phyloP scores from a whole-genome alignment of 306 rosid genomes.

The Cicer chorassanicum region DNA sequence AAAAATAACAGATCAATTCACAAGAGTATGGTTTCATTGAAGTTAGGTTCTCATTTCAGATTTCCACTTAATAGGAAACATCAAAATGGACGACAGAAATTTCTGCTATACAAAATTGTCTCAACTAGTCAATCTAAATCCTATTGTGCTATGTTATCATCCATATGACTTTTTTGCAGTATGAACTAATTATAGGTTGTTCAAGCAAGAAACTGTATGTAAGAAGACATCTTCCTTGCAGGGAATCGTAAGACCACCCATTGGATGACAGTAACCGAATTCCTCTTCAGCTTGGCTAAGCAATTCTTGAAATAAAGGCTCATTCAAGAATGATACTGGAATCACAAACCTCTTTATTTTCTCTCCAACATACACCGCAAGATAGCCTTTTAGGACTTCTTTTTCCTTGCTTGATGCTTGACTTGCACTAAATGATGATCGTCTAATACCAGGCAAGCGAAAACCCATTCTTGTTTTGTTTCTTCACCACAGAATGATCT shows the following conservation, averaged over 20 bases:
- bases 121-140: conserved; percentile 23
- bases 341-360: conserved; percentile 52
- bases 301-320: conserved; percentile 52
- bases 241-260: conserved; percentile 59
- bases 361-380: conserved; percentile 21
- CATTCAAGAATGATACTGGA: conserved; percentile 49
- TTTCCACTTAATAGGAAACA: not conserved
- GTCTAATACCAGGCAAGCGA: too few relatives aligned
- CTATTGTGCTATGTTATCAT: not conserved
- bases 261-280: conserved; percentile 54
- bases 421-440: too few relatives aligned
- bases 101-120: conserved; percentile 10
- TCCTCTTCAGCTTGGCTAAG: conserved; percentile 54
- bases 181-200: conserved; percentile 7
- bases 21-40: not conserved
- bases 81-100: not conserved
- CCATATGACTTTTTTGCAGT: not conserved
- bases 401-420: too few relatives aligned
- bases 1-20: not conserved
- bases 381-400: too few relatives aligned
- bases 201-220: conserved; percentile 44
- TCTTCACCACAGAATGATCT: conserved; percentile 8
- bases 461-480: conserved; percentile 28
- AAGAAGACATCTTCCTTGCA: conserved; percentile 54
- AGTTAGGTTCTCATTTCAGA: not conserved